A percentile compares a stretch with the other conserved stretches of the same genome.
These are phyloP conservation scores for Venustampulla echinocandica DNA, from an alignment of 495 filamentous ascomycete genomes.

Conservation along the genomic window DNA sequence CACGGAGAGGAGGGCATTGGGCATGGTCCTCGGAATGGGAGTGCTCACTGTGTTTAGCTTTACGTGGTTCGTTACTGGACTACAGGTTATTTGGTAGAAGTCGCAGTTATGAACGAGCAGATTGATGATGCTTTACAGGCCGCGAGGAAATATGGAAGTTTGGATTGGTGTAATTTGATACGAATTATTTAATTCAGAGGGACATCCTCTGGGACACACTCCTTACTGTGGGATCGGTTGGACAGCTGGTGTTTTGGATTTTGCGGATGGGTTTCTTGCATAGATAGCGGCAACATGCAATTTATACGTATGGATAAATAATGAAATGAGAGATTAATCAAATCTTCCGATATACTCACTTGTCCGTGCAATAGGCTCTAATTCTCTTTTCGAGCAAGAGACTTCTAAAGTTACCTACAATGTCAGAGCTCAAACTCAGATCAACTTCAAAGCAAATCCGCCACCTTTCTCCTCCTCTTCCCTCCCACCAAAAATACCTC, in stretches of 20 bases:
- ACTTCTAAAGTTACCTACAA: too few relatives aligned
- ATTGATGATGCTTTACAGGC: too few relatives aligned
- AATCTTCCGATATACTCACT: too few relatives aligned
- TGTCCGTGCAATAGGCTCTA: too few relatives aligned
- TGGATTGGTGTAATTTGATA: too few relatives aligned
- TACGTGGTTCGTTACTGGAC: slow-evolving; percentile 74
- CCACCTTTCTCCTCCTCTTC: slow-evolving; percentile 65
- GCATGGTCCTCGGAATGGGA: slow-evolving; percentile 67
- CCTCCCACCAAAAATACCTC: slow-evolving; percentile 60
- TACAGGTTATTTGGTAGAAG: slow-evolving; percentile 47
- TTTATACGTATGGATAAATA: not conserved
- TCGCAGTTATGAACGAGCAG: too few relatives aligned
- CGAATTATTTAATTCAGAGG: too few relatives aligned
- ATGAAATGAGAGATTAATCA: not conserved
- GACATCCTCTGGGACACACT: not conserved
- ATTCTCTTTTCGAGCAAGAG: too few relatives aligned
- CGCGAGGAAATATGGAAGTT: too few relatives aligned
- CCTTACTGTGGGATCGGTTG: not conserved
- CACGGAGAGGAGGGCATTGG: slow-evolving; percentile 57
- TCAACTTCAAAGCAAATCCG: slow-evolving; percentile 73
- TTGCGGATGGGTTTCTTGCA: too few relatives aligned
- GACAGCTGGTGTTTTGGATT: too few relatives aligned
- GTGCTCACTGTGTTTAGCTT: slow-evolving; percentile 71
- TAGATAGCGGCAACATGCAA: not conserved
- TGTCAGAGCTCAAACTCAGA: too few relatives aligned